phyloP scores from a whole-genome alignment of 192 early-diverging fungal genomes.

The Coemansia sp. region DNA sequence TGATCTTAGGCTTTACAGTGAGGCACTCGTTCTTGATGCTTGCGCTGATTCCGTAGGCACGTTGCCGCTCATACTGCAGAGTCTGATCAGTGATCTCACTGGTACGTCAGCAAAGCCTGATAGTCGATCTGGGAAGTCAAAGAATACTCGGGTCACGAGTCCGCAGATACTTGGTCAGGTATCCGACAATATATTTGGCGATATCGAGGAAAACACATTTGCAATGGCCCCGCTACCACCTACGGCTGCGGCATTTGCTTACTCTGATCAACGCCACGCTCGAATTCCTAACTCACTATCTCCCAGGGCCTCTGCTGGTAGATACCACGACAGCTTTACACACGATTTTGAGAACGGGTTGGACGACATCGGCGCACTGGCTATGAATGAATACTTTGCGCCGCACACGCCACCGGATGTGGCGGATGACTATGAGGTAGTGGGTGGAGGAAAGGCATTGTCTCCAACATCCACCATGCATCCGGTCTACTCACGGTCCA shows the following conservation, averaged over 20 bases:
- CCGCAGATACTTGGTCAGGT: conserved; percentile 34
- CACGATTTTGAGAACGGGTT: conserved; percentile 44
- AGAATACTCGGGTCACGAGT: conserved; percentile 5
- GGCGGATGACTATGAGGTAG: conserved; percentile 43
- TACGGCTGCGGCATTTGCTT: neutral
- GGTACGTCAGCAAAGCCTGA: conserved; percentile 1
- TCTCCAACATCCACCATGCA: conserved; percentile 41
- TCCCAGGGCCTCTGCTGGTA: conserved; percentile 5
- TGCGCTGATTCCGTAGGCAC: conserved; percentile 42
- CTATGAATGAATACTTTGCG: conserved; percentile 45
- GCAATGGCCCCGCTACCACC: conserved; percentile 5
- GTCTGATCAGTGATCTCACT: conserved; percentile 19
- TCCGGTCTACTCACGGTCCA: conserved; percentile 31
- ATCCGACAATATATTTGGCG: conserved; percentile 41
- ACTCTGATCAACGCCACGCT: conserved; percentile 5
- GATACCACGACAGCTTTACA: conserved; percentile 29
- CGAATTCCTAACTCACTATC: too few species aligned
- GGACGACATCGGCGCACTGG: conserved; percentile 34
- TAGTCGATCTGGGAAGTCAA: neutral
- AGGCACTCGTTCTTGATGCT: conserved; percentile 37
- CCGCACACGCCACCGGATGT: conserved; percentile 29
- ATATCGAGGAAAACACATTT: conserved; percentile 48
- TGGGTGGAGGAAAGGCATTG: conserved; percentile 27
- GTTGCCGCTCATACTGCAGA: conserved; percentile 23
- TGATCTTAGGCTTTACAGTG: conserved; percentile 41